phyloP scores from a whole-genome alignment of 352 stramenopile genomes.

The Phytophthora rubi region DNA sequence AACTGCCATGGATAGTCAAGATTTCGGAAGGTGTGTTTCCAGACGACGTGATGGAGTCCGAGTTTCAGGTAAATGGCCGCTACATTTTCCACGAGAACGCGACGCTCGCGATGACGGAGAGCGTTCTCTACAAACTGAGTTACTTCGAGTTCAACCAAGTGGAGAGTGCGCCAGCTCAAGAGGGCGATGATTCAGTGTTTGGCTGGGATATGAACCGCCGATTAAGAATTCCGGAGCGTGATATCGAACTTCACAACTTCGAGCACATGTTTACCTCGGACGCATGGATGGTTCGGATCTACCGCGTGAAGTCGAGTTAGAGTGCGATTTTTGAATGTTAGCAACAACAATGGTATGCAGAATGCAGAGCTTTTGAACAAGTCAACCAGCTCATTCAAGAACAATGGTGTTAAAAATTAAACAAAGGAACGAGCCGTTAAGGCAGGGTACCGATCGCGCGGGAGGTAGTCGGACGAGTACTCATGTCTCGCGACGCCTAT shows the following conservation, averaged over 20 bases:
- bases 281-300: conserved; percentile 95
- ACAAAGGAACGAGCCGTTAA: conserved; percentile 33
- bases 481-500: conserved; percentile 3
- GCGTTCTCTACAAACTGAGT: conserved; percentile 93
- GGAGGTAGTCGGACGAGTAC: background rate
- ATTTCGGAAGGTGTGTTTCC: conserved; percentile 91
- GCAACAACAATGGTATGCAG: background rate
- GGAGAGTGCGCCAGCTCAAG: conserved; percentile 25
- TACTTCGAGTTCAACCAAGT: conserved; percentile 81
- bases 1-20: conserved; percentile 93
- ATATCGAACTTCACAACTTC: conserved; percentile 85
- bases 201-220: conserved; percentile 83
- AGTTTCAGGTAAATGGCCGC: conserved; percentile 74
- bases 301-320: conserved; percentile 64
- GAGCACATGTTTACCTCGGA: conserved; percentile 93
- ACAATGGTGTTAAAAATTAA: conserved; percentile 39
- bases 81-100: conserved; percentile 79
- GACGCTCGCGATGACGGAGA: conserved; percentile 83
- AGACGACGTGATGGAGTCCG: conserved; percentile 84
- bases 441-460: background rate
- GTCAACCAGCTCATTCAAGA: background rate
- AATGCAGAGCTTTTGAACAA: conserved; percentile 10
- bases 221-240: conserved; percentile 54
- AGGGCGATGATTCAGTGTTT: conserved; percentile 27
- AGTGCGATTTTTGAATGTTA: conserved; percentile 19